Evolutionary conservation across 108 stramenopile species (phyloP).

Genomic region (Pseudonitzschia multistriata): DNA sequence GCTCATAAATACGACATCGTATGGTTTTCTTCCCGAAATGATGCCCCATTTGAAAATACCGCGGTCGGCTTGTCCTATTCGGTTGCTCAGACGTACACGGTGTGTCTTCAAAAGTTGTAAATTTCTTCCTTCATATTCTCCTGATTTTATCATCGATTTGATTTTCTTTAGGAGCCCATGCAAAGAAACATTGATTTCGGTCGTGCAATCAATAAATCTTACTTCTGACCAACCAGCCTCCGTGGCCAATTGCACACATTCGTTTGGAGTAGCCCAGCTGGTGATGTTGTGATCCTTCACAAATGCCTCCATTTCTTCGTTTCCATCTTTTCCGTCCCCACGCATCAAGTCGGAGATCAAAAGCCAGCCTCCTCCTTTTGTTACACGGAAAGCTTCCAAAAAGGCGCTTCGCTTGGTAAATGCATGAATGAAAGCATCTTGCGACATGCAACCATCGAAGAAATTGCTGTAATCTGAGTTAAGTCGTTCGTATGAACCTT

Average conservation of each 20-base stretch:
- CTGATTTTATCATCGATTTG: constrained; percentile 35
- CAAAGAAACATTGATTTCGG: constrained; percentile 50
- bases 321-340: constrained; percentile 39
- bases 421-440: constrained; percentile 66
- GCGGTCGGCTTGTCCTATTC: constrained; percentile 54
- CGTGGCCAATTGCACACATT: constrained; percentile 30
- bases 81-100: constrained; percentile 37
- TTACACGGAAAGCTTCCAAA: constrained; percentile 53
- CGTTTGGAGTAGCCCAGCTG: constrained; percentile 52
- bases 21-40: constrained; percentile 52
- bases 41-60: constrained; percentile 64
- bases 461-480: constrained; percentile 34
- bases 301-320: constrained; percentile 41
- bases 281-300: constrained; percentile 48
- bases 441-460: constrained; percentile 53
- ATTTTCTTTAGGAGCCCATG: constrained; percentile 57
- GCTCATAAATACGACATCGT: constrained; percentile 34
- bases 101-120: constrained; percentile 40
- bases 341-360: constrained; percentile 60
- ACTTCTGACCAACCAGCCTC: constrained; percentile 54
- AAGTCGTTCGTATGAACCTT: constrained; percentile 39
- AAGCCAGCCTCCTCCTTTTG: constrained; percentile 55
- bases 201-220: constrained; percentile 46
- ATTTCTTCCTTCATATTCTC: constrained; percentile 26
- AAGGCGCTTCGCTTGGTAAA: constrained; percentile 38